Conservation (phyloP, 331 rosid genomes). For the Stylosanthes scabra region DNA sequence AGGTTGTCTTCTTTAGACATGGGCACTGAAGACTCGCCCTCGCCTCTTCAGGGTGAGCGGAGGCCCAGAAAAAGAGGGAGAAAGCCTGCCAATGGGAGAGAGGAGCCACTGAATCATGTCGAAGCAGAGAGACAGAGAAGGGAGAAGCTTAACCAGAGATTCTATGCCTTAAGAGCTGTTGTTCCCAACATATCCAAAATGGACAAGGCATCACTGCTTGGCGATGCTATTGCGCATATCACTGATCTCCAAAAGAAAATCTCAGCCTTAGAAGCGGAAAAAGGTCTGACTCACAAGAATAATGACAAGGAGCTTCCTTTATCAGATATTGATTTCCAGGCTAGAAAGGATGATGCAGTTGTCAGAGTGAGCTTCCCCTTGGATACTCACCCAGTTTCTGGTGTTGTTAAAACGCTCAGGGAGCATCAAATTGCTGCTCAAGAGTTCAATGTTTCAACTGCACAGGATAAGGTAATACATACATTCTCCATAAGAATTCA, state of each 20-base stretch:
- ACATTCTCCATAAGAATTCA: constrained; percentile 78
- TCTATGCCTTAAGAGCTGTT: constrained; percentile 90
- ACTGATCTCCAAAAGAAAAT: constrained; percentile 91
- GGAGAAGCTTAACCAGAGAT: constrained; percentile 96
- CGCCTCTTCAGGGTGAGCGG: constrained; percentile 70
- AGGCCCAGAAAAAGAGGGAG: constrained; percentile 96
- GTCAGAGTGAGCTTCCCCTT: constrained; percentile 76
- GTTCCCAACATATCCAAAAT: constrained; percentile 95
- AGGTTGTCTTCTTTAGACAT: constrained; percentile 63
- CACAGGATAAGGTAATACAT: constrained; percentile 65
- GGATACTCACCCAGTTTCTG: constrained; percentile 86
- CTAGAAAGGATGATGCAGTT: constrained; percentile 72
- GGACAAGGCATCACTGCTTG: constrained; percentile 97
- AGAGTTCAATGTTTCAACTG: constrained; percentile 64
- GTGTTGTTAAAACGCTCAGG: constrained; percentile 58
- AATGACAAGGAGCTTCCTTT: constrained; percentile 47
- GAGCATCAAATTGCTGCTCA: constrained; percentile 76
- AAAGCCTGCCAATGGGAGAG: constrained; percentile 96
- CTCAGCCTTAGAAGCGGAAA: constrained; percentile 84
- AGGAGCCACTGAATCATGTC: constrained; percentile 93
- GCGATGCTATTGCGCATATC: constrained; percentile 88
- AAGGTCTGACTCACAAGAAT: constrained; percentile 51
- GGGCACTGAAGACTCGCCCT: constrained; percentile 68
- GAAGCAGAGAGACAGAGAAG: constrained; percentile 97
- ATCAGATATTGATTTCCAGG: constrained; percentile 82